Evolutionary conservation across 306 rosid species (phyloP).

Genomic region (Adenanthera pavonina): DNA sequence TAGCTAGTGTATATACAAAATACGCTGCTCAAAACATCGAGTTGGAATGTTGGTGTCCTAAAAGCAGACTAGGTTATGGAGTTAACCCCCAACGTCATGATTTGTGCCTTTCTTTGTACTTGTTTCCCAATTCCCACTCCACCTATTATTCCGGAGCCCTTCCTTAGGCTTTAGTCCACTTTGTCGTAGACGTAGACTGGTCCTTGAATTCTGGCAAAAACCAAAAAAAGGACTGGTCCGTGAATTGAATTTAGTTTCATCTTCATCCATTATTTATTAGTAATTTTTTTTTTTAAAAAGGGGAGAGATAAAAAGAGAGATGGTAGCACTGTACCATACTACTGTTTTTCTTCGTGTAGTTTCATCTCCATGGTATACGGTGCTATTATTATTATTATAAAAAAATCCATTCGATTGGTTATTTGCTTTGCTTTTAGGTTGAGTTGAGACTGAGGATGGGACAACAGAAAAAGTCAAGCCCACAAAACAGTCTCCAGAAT

Average conservation of each 20-base stretch:
- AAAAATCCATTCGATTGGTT: too few relatives aligned
- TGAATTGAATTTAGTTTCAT: too few relatives aligned
- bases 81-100: background rate
- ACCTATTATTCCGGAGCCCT: background rate
- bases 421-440: too few relatives aligned
- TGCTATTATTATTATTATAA: too few relatives aligned
- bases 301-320: background rate
- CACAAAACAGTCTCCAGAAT: background rate
- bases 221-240: too few relatives aligned
- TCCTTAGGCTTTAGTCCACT: background rate
- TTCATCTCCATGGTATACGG: too few relatives aligned
- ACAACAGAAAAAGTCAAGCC: background rate
- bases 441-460: background rate
- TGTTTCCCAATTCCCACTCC: background rate
- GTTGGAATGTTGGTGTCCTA: conserved; percentile 32
- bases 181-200: background rate
- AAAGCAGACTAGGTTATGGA: conserved; percentile 24
- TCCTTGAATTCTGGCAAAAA: background rate
- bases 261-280: background rate
- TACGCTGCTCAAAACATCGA: background rate
- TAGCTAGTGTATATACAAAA: background rate
- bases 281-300: background rate
- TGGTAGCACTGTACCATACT: background rate
- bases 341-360: too few relatives aligned
- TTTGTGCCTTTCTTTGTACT: background rate